Base-by-base conservation (phyloP, 768 basidiomycete genomes). In the Leccinum longicurvipes region DNA sequence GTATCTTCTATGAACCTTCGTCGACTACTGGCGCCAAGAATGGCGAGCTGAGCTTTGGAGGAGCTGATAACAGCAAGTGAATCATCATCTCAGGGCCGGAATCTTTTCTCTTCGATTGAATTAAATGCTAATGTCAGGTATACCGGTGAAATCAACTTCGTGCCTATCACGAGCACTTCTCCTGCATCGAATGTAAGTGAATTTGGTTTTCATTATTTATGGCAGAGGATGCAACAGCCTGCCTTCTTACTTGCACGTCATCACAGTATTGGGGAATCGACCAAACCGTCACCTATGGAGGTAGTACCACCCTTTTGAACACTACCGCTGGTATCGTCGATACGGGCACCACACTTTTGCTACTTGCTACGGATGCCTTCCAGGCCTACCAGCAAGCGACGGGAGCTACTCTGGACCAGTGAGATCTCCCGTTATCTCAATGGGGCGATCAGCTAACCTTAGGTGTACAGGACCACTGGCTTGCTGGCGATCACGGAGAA, bases 311-410 rank as follows among this genome's bases (percentile, higher is more conserved):
- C 27, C 67, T 82, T 24, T 60, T 77, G 25, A 41, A 63, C 23
- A 59, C 53, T 31, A 73, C 75, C 41, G 64, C 79, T 2, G 81
- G 81, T 15, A 80, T 82, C 58, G 77, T 82, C 29, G 81, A 41
- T 1, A 82, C 63, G 25, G 78, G 80, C 46, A 81, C 82, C 31
- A 82, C 83, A 12, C 70, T 83, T 32, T 64, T 84, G 8, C 71
- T 85, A 51, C 66, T 85, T 52, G 82, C 83, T 10, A 80, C 81
- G 47, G 82, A 84, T 55, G 81, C 82, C 6, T 86, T 84, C 75
- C 65, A 79, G 48, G 71, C 70, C 12, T 87, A 86, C 63, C 75
- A 81, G 67, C 17, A 72, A 19, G 80, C 79, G n/a, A 83, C 82
- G 1, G 82, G 81, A 17, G 84, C 77, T 4, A 76, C 66, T 17